Evolutionary conservation across 2,329 filamentous ascomycete species (phyloP).

Genomic region (Hypoxylon sp.): DNA sequence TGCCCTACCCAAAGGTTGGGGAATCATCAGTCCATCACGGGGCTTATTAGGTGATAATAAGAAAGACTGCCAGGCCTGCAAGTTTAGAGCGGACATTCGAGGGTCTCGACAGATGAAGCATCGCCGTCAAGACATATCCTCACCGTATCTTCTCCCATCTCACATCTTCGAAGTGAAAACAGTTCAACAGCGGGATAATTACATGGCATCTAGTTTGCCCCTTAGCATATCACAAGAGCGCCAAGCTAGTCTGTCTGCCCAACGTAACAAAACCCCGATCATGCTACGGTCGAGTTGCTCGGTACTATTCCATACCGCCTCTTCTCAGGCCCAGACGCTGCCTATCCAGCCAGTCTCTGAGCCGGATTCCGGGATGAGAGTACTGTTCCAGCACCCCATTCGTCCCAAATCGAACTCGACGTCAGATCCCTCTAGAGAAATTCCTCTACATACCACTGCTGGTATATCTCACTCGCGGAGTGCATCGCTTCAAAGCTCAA

Average conservation of each 20-base stretch:
- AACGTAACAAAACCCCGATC: not conserved
- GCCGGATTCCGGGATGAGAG: constrained; percentile 6
- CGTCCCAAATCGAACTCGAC: not conserved
- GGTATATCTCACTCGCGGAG: not conserved
- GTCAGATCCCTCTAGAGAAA: not conserved
- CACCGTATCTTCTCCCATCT: not conserved
- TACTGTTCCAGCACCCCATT: constrained; percentile 13
- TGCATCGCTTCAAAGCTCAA: not conserved
- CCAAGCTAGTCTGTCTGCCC: not conserved
- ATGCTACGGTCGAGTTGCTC: not conserved
- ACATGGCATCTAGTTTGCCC: not conserved
- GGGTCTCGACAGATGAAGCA: not conserved
- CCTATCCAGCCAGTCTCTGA: not conserved
- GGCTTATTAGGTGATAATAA: constrained; percentile 5
- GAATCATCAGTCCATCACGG: constrained; percentile 18
- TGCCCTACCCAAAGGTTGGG: not conserved
- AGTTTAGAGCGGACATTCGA: not conserved
- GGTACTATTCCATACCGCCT: not conserved
- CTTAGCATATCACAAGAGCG: not conserved
- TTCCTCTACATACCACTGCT: not conserved
- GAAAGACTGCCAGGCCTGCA: not conserved
- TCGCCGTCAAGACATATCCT: not conserved
- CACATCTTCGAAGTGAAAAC: not conserved
- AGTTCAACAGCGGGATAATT: not conserved
- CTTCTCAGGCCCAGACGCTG: not conserved